phyloP scores from a whole-genome alignment of 106 monocot genomes.

The Dioscorea alata region DNA sequence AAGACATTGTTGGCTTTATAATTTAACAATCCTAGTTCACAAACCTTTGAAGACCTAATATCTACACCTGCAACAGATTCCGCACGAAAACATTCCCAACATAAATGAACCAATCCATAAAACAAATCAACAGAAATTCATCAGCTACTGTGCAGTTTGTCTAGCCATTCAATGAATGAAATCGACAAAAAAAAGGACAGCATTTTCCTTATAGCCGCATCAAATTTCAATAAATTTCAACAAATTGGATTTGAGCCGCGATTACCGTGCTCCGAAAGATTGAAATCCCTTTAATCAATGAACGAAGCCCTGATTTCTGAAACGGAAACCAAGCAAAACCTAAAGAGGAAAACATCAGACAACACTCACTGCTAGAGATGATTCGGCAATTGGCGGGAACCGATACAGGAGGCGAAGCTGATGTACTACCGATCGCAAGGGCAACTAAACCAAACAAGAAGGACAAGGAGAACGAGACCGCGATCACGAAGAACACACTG shows the following conservation, averaged over 20 bases:
- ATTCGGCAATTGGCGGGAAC: constrained; percentile 63
- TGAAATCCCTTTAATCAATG: not conserved
- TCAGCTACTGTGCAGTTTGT: too few species aligned
- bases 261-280: not conserved
- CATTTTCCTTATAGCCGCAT: too few species aligned
- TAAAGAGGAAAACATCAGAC: not conserved
- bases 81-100: constrained; percentile 3
- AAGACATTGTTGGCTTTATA: constrained; percentile 63
- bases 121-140: not conserved
- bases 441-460: constrained; percentile 51
- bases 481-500: constrained; percentile 28
- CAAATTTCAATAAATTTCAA: not conserved
- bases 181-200: too few species aligned
- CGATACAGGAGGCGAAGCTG: constrained; percentile 37
- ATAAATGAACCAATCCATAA: not conserved
- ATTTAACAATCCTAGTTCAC: constrained; percentile 70
- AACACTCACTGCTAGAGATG: constrained; percentile 79
- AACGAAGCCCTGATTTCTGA: not conserved
- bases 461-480: constrained; percentile 43
- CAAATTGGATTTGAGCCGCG: not conserved
- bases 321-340: constrained; percentile 3
- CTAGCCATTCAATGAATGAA: too few species aligned
- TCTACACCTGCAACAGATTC: constrained; percentile 62
- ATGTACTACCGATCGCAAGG: constrained; percentile 42
- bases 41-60: constrained; percentile 79